Evolutionary conservation across 768 basidiomycete species (phyloP).

Genomic region (Termitomyces sp.): DNA sequence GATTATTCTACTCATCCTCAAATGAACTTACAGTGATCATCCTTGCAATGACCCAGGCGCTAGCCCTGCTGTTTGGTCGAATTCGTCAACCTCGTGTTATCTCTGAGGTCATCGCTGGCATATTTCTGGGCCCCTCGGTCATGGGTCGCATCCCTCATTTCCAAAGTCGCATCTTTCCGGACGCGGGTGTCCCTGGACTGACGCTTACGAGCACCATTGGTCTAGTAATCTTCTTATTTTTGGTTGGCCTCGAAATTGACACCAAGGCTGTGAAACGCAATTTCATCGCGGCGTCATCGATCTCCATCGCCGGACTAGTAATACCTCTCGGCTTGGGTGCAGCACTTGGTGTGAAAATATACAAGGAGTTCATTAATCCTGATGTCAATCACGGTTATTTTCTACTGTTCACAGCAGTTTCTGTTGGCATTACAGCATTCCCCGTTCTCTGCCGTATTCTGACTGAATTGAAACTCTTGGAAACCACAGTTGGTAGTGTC

Average conservation of each 20-base stretch:
- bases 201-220: conserved; percentile 73
- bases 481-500: conserved; percentile 78
- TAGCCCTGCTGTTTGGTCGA: conserved; percentile 57
- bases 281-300: conserved; percentile 44
- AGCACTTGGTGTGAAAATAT: conserved; percentile 66
- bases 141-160: conserved; percentile 81
- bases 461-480: conserved; percentile 74
- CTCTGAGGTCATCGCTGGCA: conserved; percentile 87
- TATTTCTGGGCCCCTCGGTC: conserved; percentile 73
- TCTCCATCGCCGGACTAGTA: conserved; percentile 64
- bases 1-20: conserved; percentile 14
- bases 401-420: conserved; percentile 82
- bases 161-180: conserved; percentile 51
- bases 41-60: conserved; percentile 68
- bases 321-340: conserved; percentile 82
- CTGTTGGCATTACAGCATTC: conserved; percentile 78
- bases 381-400: conserved; percentile 72
- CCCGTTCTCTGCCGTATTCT: conserved; percentile 83
- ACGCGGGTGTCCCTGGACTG: conserved; percentile 45
- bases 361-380: conserved; percentile 56
- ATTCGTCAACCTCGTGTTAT: conserved; percentile 89
- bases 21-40: conserved; percentile 56
- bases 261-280: conserved; percentile 62
- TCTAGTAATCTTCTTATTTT: conserved; percentile 75
- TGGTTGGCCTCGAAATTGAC: conserved; percentile 84